Base-by-base conservation (phyloP, 192 early-diverging fungal species). In the Coemansia brasiliensis region DNA sequence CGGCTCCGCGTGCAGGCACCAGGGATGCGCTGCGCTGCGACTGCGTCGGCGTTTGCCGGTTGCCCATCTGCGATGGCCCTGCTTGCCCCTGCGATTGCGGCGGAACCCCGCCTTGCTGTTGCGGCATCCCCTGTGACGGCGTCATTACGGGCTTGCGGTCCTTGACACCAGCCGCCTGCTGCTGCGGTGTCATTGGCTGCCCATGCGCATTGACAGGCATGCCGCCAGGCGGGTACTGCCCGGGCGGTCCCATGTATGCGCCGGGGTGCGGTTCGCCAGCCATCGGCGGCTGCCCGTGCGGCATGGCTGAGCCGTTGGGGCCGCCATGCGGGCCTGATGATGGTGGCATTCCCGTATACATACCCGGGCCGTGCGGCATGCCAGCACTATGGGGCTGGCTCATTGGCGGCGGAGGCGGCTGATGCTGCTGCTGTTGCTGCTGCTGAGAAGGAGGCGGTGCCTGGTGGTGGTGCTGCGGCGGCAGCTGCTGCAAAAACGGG, bases 391-490 rank as follows among this genome's bases (percentile, higher is more conserved):
- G 64, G 24, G 65, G 64, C 61, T 64, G 61, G 16, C 55, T 52
- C 69, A 67, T 68, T 2, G 62, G 55, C 46, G 76, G 66, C 12
- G 57, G 85, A 39, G 70, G 83, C 73, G 80, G 83, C 8, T 83
- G 81, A 26, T 84, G 84, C 22, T 84, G 87, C 16, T 87, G 83
- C 48, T 85, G 86, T 16, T 85, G 84, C 48, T 85, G 86, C 18
- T 85, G 84, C 46, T 59, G 58, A 3, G 38, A 48, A 74, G 41
- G 82, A 67, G 69, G 80, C 52, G 59, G 74, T 65, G 67, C 72
- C 38, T 83, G 83, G 72, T 52, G 81, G 69, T 21, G 49, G 10
- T 38, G 83, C 71, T 66, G 82, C 50, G 65, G 82, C 48, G 60
- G 74, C 70, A 64, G 73, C 39, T 84, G 83, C 70, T 61, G 83